Conservation (phyloP, 2,329 filamentous ascomycete genomes). For the Septoria linicola region DNA sequence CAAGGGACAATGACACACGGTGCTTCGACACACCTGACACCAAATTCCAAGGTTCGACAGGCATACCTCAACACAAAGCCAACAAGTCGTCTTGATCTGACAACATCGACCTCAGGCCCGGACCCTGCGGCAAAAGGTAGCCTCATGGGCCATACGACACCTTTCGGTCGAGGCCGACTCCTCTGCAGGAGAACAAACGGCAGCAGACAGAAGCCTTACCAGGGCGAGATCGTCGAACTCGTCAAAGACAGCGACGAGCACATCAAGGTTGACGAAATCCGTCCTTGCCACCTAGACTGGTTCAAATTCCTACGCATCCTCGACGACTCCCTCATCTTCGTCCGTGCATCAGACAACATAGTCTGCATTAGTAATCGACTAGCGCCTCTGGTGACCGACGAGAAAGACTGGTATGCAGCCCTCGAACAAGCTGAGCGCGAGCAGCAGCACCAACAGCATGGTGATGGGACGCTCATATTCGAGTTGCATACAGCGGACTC, state of each 20-base stretch:
- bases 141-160: neutral
- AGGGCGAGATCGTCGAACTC: constrained; percentile 10
- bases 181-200: constrained; percentile 14
- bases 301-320: constrained; percentile 14
- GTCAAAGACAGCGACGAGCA: constrained; percentile 8
- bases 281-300: constrained; percentile 20
- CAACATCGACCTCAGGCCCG: no score
- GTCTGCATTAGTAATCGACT: constrained; percentile 15
- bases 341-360: constrained; percentile 13
- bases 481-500: constrained; percentile 11
- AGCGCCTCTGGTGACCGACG: constrained; percentile 13
- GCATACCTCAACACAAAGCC: no score
- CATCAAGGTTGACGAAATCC: constrained; percentile 12
- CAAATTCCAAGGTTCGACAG: no score
- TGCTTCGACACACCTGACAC: no score
- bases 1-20: no score
- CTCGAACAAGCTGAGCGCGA: constrained; percentile 5
- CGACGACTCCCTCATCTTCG: constrained; percentile 12
- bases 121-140: no score
- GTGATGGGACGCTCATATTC: constrained; percentile 13
- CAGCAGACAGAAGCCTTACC: constrained; percentile 6
- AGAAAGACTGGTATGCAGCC: constrained; percentile 11
- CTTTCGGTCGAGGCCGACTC: constrained; percentile 17
- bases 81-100: no score
- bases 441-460: constrained; percentile 1